Conservation (phyloP, 495 filamentous ascomycete genomes). For the Halenospora varia region DNA sequence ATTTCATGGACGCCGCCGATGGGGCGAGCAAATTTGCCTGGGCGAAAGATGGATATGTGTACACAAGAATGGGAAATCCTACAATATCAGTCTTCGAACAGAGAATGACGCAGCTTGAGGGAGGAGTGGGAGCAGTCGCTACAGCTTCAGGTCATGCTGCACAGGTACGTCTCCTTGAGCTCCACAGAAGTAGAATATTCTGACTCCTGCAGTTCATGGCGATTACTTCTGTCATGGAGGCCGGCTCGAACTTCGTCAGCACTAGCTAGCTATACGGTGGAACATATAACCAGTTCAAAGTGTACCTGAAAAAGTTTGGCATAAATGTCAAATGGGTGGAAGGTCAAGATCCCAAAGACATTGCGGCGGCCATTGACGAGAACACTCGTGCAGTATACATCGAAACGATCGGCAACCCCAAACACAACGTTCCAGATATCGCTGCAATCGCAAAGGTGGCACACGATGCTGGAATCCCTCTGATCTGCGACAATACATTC, state of each 20-base stretch:
- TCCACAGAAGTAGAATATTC: too few species aligned
- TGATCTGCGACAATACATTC: conserved; percentile 40
- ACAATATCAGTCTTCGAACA: conserved; percentile 38
- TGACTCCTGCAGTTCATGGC: conserved; percentile 36
- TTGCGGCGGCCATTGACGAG: conserved; percentile 34
- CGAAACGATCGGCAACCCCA: conserved; percentile 40
- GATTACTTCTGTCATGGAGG: conserved; percentile 35
- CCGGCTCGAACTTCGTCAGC: conserved; percentile 37
- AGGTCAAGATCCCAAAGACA: conserved; percentile 32
- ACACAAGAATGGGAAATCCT: conserved; percentile 40
- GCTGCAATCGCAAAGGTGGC: conserved; percentile 35
- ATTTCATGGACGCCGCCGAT: conserved; percentile 40
- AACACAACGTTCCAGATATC: conserved; percentile 39
- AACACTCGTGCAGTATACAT: conserved; percentile 38
- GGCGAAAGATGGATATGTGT: conserved; percentile 39
- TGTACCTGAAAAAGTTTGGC: conserved; percentile 38
- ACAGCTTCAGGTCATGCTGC: conserved; percentile 38
- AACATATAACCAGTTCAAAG: conserved; percentile 39
- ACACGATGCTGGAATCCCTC: conserved; percentile 36
- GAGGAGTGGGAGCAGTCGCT: conserved; percentile 37
- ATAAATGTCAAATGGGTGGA: conserved; percentile 38
- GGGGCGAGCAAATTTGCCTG: conserved; percentile 39
- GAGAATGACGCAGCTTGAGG: conserved; percentile 39
- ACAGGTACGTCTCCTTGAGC: conserved; percentile 1
- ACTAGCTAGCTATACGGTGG: conserved; percentile 39